Percentiles rank a stretch among this genome's conserved stretches.
Evolutionary conservation across 345 rosid genomes (phyloP).

Genomic region (Rhodamnia argentea): DNA sequence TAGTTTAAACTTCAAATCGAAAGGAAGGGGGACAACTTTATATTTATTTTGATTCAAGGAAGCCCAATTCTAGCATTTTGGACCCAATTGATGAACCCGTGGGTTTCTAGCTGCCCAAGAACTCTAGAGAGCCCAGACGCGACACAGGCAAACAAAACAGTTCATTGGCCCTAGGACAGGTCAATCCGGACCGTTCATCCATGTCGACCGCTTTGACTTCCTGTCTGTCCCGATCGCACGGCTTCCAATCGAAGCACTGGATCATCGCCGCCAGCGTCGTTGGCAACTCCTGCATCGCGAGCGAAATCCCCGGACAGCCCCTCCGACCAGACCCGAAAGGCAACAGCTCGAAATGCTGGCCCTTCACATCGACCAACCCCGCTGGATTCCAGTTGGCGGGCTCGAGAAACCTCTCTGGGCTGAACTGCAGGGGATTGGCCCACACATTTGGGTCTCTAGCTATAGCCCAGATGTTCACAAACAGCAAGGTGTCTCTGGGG

Average conservation of each 20-base stretch:
- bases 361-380: conserved; percentile 14
- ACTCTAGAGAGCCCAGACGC: neutral
- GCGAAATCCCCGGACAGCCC: conserved; percentile 34
- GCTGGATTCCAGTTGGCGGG: neutral
- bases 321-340: conserved; percentile 43
- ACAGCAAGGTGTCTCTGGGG: conserved; percentile 13
- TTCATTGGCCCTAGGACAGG: conserved; percentile 25
- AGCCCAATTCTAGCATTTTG: neutral
- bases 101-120: neutral
- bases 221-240: neutral
- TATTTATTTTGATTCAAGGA: neutral
- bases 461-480: conserved; percentile 29
- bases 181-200: conserved; percentile 30
- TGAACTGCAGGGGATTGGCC: conserved; percentile 22
- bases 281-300: conserved; percentile 28
- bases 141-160: conserved; percentile 18
- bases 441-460: conserved; percentile 32
- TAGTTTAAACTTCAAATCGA: neutral
- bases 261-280: conserved; percentile 22
- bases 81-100: neutral
- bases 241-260: conserved; percentile 36
- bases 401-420: conserved; percentile 26
- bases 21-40: neutral
- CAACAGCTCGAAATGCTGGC: conserved; percentile 23
- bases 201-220: conserved; percentile 8